Evolutionary conservation across 176 grass and related monocot species (phyloP).

Genomic region (Triticum urartu): DNA sequence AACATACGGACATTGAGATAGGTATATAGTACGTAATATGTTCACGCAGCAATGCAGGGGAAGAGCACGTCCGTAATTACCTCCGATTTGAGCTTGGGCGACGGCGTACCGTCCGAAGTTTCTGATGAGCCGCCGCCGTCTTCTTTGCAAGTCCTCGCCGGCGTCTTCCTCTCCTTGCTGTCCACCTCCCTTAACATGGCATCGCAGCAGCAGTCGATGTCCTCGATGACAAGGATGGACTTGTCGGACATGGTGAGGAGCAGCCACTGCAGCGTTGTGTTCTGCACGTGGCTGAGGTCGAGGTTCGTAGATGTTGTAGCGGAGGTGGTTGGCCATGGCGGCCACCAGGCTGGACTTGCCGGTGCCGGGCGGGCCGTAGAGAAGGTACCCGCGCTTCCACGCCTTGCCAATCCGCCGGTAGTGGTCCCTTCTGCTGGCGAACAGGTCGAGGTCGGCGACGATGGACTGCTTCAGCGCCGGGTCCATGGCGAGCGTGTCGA

Average conservation of each 20-base stretch:
- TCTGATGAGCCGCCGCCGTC: neutral
- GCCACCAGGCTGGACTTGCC: constrained; percentile 38
- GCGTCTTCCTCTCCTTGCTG: neutral
- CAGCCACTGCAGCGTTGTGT: constrained; percentile 15
- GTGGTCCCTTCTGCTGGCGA: constrained; percentile 26
- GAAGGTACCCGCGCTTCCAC: constrained; percentile 57
- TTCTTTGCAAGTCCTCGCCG: neutral
- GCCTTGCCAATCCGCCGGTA: constrained; percentile 42
- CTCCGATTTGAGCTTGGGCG: neutral
- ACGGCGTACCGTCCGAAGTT: neutral
- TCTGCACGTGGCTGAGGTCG: constrained; percentile 1
- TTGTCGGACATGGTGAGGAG: constrained; percentile 7
- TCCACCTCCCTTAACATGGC: neutral
- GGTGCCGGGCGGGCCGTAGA: constrained; percentile 29
- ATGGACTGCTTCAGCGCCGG: neutral
- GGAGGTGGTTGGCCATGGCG: constrained; percentile 47
- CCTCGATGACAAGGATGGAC: constrained; percentile 26
- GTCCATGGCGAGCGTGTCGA: constrained; percentile 42
- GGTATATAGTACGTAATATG: neutral
- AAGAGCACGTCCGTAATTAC: neutral
- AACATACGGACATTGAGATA: neutral
- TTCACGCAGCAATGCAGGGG: neutral
- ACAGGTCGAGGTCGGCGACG: constrained; percentile 35
- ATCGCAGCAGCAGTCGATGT: constrained; percentile 24
- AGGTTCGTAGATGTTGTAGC: constrained; percentile 33